Conservation (phyloP, 2,329 filamentous ascomycete species). For the Aureobasidium pullulans region DNA sequence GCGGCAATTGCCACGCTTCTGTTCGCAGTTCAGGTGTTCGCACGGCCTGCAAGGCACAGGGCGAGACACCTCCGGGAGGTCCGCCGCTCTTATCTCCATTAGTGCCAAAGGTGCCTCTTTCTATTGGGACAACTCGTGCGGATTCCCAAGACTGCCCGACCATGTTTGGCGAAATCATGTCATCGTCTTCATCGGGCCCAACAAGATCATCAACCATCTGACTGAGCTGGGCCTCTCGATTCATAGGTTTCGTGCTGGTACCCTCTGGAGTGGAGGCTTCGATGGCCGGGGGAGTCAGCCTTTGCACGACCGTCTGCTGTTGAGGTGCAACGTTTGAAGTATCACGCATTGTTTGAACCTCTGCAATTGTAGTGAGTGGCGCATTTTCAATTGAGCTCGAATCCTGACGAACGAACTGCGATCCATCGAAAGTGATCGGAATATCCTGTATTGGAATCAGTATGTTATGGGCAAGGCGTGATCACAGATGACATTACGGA, state of each 20-base stretch:
- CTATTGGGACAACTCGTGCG: background rate
- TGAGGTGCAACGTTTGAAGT: background rate
- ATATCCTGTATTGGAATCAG: slow-evolving; percentile 2
- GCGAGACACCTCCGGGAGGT: background rate
- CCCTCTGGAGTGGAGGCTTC: background rate
- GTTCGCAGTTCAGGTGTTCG: slow-evolving; percentile 8
- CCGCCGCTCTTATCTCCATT: background rate
- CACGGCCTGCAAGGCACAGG: background rate
- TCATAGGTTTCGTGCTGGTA: slow-evolving; percentile 16
- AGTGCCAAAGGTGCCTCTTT: background rate
- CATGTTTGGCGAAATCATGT: slow-evolving; percentile 20
- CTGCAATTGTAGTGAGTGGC: background rate
- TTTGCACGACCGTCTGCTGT: background rate
- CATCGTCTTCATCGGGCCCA: slow-evolving; percentile 35
- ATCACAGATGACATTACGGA: background rate
- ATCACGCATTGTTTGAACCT: background rate
- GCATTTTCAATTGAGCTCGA: background rate
- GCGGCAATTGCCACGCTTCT: slow-evolving; percentile 4
- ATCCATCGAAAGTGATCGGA: slow-evolving; percentile 14
- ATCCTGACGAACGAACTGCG: slow-evolving; percentile 34
- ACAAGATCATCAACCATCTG: slow-evolving; percentile 54
- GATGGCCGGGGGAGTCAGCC: background rate
- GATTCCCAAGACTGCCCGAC: background rate
- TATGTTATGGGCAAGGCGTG: slow-evolving; percentile 18
- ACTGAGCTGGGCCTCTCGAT: slow-evolving; percentile 44